A percentile compares a stretch with the other conserved stretches of the same genome.
These are phyloP conservation scores for Dendrothele bispora DNA, from an alignment of 768 basidiomycete species.

Conservation along the genomic window DNA sequence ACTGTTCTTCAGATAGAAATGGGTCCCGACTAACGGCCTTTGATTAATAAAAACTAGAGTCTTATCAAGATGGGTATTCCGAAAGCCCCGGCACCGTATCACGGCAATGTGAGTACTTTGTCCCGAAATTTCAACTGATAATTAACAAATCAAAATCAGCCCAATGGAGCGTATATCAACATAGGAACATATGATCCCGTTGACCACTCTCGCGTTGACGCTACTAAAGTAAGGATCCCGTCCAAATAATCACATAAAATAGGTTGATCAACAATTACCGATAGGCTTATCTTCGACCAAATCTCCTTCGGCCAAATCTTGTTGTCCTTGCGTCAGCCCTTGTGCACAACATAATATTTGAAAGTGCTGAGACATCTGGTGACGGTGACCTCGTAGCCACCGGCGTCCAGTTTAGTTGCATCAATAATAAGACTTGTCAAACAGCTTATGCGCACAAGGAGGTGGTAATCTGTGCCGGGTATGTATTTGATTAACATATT, in stretches of 20 bases:
- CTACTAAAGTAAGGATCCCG: conserved; percentile 24
- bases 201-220: conserved; percentile 25
- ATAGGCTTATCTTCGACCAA: conserved; percentile 22
- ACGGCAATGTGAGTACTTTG: too few species aligned
- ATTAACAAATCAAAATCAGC: too few species aligned
- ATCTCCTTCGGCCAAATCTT: conserved; percentile 21
- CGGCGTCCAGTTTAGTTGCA: conserved; percentile 45
- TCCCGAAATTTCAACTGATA: too few species aligned
- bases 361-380: too few species aligned
- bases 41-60: too few species aligned
- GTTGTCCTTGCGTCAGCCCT: conserved; percentile 24
- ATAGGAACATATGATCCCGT: conserved; percentile 22
- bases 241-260: conserved; percentile 11
- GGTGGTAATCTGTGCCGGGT: conserved; percentile 50
- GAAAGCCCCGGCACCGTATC: too few species aligned
- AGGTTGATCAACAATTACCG: conserved; percentile 1
- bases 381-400: conserved; percentile 33
- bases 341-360: conserved; percentile 25
- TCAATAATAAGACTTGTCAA: conserved; percentile 20
- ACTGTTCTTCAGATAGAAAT: too few species aligned
- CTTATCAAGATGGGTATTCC: too few species aligned
- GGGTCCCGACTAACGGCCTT: too few species aligned
- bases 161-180: conserved; percentile 20
- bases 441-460: conserved; percentile 44
- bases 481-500: background rate